Percentiles rank a stretch among this genome's conserved stretches.
These are phyloP conservation scores for Boletellus ananas DNA, from an alignment of 768 basidiomycete species.

Conservation along the genomic window DNA sequence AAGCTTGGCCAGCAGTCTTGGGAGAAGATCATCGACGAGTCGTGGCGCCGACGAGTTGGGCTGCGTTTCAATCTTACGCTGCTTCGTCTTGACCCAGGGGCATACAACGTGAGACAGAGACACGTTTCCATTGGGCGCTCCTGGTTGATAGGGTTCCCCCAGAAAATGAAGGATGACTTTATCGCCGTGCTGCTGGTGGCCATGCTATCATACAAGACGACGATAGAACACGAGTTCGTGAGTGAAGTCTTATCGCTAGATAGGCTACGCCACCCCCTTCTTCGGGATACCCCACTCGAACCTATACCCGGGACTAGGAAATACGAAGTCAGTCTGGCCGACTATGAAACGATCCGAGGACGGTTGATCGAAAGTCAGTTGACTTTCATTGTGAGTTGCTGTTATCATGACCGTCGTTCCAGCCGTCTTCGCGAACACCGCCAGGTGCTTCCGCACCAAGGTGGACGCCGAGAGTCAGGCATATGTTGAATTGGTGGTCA, in stretches of 20 bases:
- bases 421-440: conserved; percentile 48
- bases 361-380: conserved; percentile 38
- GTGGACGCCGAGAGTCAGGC: conserved; percentile 34
- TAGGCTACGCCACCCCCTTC: conserved; percentile 48
- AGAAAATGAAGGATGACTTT: conserved; percentile 50
- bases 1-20: conserved; percentile 49
- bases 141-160: conserved; percentile 2
- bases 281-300: conserved; percentile 34
- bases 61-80: conserved; percentile 57
- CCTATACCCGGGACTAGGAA: conserved; percentile 18
- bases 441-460: conserved; percentile 33
- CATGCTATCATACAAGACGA: conserved; percentile 44
- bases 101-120: conserved; percentile 49
- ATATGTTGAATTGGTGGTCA: conserved; percentile 40
- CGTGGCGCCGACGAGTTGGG: conserved; percentile 54
- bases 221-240: conserved; percentile 57
- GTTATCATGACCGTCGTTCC: conserved; percentile 8
- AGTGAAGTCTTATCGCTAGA: conserved; percentile 57
- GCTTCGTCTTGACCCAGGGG: conserved; percentile 54
- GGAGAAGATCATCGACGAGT: conserved; percentile 49
- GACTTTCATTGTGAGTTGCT: conserved; percentile 2
- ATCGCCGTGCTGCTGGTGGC: conserved; percentile 51
- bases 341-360: conserved; percentile 34
- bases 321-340: conserved; percentile 29
- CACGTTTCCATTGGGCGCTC: not conserved